Evolutionary conservation across 1,284 basidiomycete species (phyloP).

Genomic region (Tremellales sp.): DNA sequence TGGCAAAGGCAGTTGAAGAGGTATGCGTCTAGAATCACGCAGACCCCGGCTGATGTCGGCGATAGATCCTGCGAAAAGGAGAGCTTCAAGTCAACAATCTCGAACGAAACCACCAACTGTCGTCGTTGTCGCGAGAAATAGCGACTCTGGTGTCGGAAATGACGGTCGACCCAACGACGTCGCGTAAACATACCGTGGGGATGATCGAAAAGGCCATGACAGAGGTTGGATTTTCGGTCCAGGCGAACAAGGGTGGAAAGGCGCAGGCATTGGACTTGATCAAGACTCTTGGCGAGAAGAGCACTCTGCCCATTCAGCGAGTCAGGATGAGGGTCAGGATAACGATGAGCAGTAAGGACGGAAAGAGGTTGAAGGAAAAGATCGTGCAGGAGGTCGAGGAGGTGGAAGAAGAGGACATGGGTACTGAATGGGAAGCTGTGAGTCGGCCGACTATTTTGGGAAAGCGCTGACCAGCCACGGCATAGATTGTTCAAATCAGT

Average conservation of each 20-base stretch:
- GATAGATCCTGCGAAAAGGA: conserved; percentile 86
- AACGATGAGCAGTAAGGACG: conserved; percentile 69
- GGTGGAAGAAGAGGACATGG: conserved; percentile 78
- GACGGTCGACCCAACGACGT: conserved; percentile 87
- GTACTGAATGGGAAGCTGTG: conserved; percentile 80
- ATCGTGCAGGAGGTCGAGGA: conserved; percentile 71
- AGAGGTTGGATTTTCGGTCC: conserved; percentile 88
- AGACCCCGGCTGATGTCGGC: neutral
- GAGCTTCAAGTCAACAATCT: conserved; percentile 97
- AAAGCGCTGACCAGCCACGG: neutral
- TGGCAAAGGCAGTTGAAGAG: conserved; percentile 75
- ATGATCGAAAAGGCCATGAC: conserved; percentile 98
- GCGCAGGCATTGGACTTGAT: conserved; percentile 92
- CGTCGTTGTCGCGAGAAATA: conserved; percentile 82
- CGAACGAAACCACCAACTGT: conserved; percentile 85
- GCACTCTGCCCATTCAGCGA: conserved; percentile 80
- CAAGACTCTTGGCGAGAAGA: conserved; percentile 61
- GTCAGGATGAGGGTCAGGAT: conserved; percentile 89
- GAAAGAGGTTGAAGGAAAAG: conserved; percentile 66
- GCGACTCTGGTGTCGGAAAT: conserved; percentile 91
- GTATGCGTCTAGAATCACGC: conserved; percentile 51
- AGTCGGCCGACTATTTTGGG: conserved; percentile 40
- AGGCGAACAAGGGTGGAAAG: conserved; percentile 85
- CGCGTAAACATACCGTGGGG: conserved; percentile 85
- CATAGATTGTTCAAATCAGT: conserved; percentile 82